A percentile compares a stretch with the other conserved stretches of the same genome.
Evolutionary conservation across 768 basidiomycete genomes (phyloP).

Genomic region (Baorangia bicolor): DNA sequence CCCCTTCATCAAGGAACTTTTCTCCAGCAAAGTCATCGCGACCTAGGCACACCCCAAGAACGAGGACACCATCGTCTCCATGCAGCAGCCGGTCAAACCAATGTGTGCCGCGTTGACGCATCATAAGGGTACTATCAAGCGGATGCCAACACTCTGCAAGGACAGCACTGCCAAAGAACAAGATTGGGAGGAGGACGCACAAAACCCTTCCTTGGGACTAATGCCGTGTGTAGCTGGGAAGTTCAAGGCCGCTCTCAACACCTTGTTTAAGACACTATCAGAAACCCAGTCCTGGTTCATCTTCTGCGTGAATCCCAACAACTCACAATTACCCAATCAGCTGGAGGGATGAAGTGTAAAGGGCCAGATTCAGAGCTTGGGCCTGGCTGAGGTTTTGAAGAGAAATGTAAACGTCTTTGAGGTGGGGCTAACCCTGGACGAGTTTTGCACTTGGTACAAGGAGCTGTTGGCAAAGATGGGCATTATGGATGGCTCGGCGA

Average conservation of each 20-base stretch:
- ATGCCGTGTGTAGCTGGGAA: conserved; percentile 83
- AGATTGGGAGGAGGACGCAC: conserved; percentile 47
- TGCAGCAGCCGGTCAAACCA: conserved; percentile 90
- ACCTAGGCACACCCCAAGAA: conserved; percentile 90
- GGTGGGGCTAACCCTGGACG: conserved; percentile 78
- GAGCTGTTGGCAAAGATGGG: conserved; percentile 56
- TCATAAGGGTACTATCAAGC: conserved; percentile 71
- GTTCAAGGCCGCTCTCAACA: conserved; percentile 81
- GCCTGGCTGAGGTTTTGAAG: conserved; percentile 72
- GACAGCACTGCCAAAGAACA: conserved; percentile 37
- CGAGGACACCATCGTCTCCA: conserved; percentile 94
- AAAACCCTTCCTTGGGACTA: conserved; percentile 31
- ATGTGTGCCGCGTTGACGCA: conserved; percentile 91
- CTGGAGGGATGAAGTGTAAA: conserved; percentile 85
- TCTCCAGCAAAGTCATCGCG: conserved; percentile 85
- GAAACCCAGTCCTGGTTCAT: conserved; percentile 90
- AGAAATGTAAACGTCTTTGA: conserved; percentile 67
- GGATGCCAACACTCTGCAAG: conserved; percentile 40
- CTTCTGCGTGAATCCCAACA: conserved; percentile 92
- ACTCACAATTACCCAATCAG: conserved; percentile 89
- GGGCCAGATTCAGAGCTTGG: too few species aligned
- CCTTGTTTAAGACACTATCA: conserved; percentile 81
- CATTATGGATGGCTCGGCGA: conserved; percentile 50
- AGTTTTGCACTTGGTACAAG: conserved; percentile 81
- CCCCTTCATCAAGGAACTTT: conserved; percentile 88